Percentiles rank a stretch among this genome's conserved stretches.
Conservation (phyloP, 805 yeast species). For the Teunomyces funiuensis region DNA sequence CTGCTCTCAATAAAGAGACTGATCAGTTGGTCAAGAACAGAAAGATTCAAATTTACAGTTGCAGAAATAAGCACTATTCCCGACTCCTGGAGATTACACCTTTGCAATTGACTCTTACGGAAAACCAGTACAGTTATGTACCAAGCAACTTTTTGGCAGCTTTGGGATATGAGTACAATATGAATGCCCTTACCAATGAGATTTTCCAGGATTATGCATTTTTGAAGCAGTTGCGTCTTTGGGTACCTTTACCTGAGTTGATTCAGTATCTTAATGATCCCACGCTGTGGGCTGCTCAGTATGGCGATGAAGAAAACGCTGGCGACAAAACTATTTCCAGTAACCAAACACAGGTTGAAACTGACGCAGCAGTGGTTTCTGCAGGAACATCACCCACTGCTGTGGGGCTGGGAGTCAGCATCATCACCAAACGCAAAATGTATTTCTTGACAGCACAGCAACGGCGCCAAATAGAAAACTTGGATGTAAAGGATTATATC, state of each 20-base stretch:
- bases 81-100: constrained; percentile 22
- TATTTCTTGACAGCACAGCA: neutral
- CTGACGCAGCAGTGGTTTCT: too few species aligned
- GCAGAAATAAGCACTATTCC: constrained; percentile 35
- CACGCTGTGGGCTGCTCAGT: constrained; percentile 18
- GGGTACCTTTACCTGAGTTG: constrained; percentile 29
- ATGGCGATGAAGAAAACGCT: neutral
- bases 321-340: too few species aligned
- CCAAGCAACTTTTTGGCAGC: constrained; percentile 28
- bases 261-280: constrained; percentile 26
- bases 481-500: constrained; percentile 4
- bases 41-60: constrained; percentile 33
- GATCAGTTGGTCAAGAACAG: constrained; percentile 8
- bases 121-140: constrained; percentile 25
- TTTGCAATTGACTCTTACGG: constrained; percentile 14
- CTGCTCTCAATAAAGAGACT: constrained; percentile 10
- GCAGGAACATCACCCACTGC: neutral
- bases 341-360: too few species aligned
- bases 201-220: constrained; percentile 24
- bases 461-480: neutral
- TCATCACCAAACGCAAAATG: neutral
- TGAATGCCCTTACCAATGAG: constrained; percentile 20
- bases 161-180: constrained; percentile 29
- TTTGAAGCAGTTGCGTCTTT: constrained; percentile 32
- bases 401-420: neutral